A percentile compares a stretch with the other conserved stretches of the same genome.
Conservation (phyloP, 352 stramenopile genomes). For the Blastocystis sp. region DNA sequence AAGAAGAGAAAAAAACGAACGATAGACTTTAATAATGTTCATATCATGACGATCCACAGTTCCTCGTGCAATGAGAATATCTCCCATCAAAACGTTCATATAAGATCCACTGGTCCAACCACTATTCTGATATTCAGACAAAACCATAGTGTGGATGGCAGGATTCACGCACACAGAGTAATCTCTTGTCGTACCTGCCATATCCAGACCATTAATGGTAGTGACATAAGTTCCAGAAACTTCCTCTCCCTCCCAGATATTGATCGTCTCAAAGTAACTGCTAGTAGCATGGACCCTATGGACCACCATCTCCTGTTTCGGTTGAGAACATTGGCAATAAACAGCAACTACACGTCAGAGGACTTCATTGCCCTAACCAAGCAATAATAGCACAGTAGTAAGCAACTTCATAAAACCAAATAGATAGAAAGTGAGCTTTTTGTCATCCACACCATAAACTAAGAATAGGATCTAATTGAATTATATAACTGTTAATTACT, state of each 20-base stretch:
- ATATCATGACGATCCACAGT: background rate
- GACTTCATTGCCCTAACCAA: background rate
- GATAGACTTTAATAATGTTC: background rate
- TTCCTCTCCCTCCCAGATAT: background rate
- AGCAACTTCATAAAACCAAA: background rate
- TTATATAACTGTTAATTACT: too few species aligned
- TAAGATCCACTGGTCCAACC: conserved; percentile 8
- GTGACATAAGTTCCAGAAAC: background rate
- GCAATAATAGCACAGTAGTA: background rate
- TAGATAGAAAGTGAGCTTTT: background rate
- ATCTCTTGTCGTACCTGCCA: background rate
- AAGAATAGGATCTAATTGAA: too few species aligned
- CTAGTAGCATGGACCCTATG: background rate
- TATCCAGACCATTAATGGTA: conserved; percentile 7
- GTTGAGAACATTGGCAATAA: background rate
- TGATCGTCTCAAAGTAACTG: background rate
- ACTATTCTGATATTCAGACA: background rate
- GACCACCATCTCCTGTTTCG: background rate
- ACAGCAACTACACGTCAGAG: background rate
- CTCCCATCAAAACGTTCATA: background rate
- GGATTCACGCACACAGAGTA: conserved; percentile 17
- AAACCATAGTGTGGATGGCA: background rate
- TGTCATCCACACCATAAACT: too few species aligned
- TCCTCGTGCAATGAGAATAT: background rate
- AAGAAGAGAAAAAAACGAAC: background rate